phyloP scores from a whole-genome alignment of 306 rosid genomes.

The Lathyrus sativus region DNA sequence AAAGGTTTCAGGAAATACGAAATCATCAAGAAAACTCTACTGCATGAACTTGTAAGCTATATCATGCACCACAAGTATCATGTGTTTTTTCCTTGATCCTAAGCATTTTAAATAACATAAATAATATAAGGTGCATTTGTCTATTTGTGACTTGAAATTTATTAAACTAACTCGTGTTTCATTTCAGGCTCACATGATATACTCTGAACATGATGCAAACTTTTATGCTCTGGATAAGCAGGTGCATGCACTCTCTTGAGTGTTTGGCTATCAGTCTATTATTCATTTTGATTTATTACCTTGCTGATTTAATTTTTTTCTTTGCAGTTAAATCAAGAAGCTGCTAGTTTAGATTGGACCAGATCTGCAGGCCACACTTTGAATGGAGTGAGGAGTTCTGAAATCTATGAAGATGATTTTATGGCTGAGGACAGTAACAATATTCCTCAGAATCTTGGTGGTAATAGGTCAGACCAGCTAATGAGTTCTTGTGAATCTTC shows the following conservation, averaged over 20 bases:
- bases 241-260: too few species aligned
- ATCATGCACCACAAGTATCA: too few species aligned
- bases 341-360: slow-evolving; percentile 89
- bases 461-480: too few species aligned
- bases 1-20: too few species aligned
- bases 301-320: too few species aligned
- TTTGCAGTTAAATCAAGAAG: slow-evolving; percentile 83
- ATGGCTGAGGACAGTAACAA: slow-evolving; percentile 38
- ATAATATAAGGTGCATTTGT: slow-evolving; percentile 4
- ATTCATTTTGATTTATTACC: too few species aligned
- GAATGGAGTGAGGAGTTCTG: slow-evolving; percentile 53
- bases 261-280: slow-evolving; percentile 13
- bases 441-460: slow-evolving; percentile 79
- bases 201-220: slow-evolving; percentile 37
- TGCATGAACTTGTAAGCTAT: too few species aligned
- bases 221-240: too few species aligned
- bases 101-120: not conserved
- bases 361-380: slow-evolving; percentile 79
- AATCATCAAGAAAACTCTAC: too few species aligned
- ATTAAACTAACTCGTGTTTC: slow-evolving; percentile 33
- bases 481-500: too few species aligned
- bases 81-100: too few species aligned
- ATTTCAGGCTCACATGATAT: slow-evolving; percentile 90
- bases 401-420: slow-evolving; percentile 51
- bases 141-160: slow-evolving; percentile 20